phyloP scores from a whole-genome alignment of 495 filamentous ascomycete species.

The Neurospora sp. region DNA sequence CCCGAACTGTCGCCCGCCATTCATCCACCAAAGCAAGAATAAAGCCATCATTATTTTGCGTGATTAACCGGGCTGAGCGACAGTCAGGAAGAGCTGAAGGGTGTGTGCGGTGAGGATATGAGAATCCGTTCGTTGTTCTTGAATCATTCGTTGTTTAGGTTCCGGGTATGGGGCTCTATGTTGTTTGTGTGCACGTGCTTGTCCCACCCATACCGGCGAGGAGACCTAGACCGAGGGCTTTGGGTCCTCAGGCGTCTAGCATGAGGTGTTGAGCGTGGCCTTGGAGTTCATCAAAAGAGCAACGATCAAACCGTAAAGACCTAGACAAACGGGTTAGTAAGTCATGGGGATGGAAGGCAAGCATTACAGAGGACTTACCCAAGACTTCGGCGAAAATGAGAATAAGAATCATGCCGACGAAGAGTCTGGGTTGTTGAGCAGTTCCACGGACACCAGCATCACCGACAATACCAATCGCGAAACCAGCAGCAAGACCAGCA shows the following conservation, averaged over 20 bases:
- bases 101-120: neutral
- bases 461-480: constrained; percentile 98
- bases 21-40: neutral
- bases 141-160: neutral
- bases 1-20: neutral
- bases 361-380: constrained; percentile 46
- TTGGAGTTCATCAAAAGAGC: constrained; percentile 98
- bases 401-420: constrained; percentile 99
- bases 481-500: constrained; percentile 93
- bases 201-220: neutral
- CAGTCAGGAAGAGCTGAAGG: neutral
- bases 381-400: constrained; percentile 99
- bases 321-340: constrained; percentile 26
- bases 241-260: constrained; percentile 10
- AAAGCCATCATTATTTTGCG: neutral
- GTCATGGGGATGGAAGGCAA: constrained; percentile 1
- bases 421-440: constrained; percentile 92
- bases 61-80: neutral
- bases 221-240: neutral
- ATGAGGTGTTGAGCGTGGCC: constrained; percentile 43
- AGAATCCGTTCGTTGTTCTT: neutral
- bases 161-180: neutral
- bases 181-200: neutral
- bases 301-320: constrained; percentile 97
- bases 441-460: constrained; percentile 98